Evolutionary conservation across 352 stramenopile genomes (phyloP), one percentile per base, ranked within the genome.

Genomic region (Aphanomyces stellatus): DNA sequence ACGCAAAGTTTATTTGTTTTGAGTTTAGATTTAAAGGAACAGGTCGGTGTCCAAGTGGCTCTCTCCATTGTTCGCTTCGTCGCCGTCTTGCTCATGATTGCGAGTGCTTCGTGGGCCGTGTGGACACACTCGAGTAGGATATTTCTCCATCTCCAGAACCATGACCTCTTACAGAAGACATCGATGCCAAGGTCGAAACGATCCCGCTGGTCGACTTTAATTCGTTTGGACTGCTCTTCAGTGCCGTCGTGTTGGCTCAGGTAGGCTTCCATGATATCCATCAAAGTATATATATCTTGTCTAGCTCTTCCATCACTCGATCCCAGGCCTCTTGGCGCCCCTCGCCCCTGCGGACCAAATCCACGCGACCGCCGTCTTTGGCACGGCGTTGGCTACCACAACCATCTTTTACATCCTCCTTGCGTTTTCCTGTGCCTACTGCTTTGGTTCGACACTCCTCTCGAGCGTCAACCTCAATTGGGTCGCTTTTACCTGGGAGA

Each of bases 391-490:
- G 13, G 27, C 91, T 25, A 96, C 89, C 25, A 97, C 88, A 17
- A 80, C 85, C 69, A 24, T 76, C 27, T 88, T 97, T 69, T 97
- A 97, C 70, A 80, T 96, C 33, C 68, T 77, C n/a, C 69, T 96
- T n/a, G 87, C 88, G 1, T 82, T 78, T 7, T 71, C 84, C n/a
- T 87, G 82, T 62, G 88, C 81, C 53, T 75, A 89, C 25, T 96
- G 94, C 68, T 97, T 97, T 74, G 88, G 89, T 30, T 69, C 76
- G 13, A 79, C 83, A 31, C 75, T 92, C 25, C 71, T 77, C 10
- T 88, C 85, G 24, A 93, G 82, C 59, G 81, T 97, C 49, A 97
- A 97, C 74, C 75, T 97, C 22, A 96, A 97, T 71, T 97, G 91
- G 83, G 78, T 82, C 0, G 75, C 87, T 33, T 96, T 97, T 65